These are phyloP conservation scores for Pseudocercospora fijiensis DNA, from an alignment of 2,329 filamentous ascomycete species.

Conservation along the genomic window DNA sequence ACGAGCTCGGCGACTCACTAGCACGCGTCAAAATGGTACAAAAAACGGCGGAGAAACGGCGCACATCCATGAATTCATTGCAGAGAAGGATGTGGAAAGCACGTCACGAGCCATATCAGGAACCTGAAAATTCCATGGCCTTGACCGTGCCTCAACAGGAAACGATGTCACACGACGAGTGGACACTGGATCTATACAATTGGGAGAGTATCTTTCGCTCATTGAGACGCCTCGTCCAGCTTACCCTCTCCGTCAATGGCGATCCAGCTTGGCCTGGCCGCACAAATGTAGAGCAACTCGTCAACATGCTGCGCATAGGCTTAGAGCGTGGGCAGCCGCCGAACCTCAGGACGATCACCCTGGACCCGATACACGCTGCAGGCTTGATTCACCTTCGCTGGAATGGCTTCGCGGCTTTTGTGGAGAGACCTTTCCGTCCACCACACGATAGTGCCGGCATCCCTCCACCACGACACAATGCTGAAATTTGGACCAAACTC, in stretches of 20 bases:
- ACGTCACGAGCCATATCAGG: background rate
- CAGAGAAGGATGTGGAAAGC: slow-evolving; percentile 4
- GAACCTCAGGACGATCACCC: slow-evolving; percentile 25
- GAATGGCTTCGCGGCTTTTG: slow-evolving; percentile 32
- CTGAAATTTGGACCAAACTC: slow-evolving; percentile 31
- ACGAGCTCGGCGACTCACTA: background rate
- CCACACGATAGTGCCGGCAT: background rate
- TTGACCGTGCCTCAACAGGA: background rate
- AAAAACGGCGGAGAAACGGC: background rate
- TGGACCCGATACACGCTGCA: slow-evolving; percentile 34
- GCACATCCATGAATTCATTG: background rate
- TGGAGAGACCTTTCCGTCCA: slow-evolving; percentile 15
- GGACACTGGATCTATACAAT: slow-evolving; percentile 6
- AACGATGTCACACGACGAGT: background rate
- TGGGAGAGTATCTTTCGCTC: slow-evolving; percentile 29
- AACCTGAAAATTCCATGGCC: background rate
- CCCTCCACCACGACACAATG: background rate
- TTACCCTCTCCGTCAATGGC: slow-evolving; percentile 32
- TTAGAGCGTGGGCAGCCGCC: slow-evolving; percentile 29
- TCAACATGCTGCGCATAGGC: slow-evolving; percentile 32
- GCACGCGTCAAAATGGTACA: background rate
- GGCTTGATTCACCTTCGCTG: slow-evolving; percentile 39
- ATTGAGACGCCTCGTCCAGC: slow-evolving; percentile 20
- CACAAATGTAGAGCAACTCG: slow-evolving; percentile 29
- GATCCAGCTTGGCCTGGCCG: slow-evolving; percentile 35